These are phyloP conservation scores for Pseudophaeomoniella oleicola DNA, from an alignment of 2,329 filamentous ascomycete genomes.

Conservation along the genomic window DNA sequence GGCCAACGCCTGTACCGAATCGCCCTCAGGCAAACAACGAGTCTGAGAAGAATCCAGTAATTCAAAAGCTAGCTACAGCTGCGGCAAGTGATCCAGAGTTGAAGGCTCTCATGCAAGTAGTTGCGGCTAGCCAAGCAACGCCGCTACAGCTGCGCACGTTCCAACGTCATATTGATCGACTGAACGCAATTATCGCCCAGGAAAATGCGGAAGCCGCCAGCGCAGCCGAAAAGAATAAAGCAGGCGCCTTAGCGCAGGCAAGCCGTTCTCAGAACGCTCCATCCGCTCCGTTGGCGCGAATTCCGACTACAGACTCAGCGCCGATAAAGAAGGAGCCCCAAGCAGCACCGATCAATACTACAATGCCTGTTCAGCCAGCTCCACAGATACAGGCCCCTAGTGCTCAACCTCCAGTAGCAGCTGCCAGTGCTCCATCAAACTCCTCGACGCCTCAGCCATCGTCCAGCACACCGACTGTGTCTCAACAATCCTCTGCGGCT, in stretches of 20 bases:
- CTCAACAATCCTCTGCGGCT: no score
- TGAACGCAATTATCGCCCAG: constrained; percentile 31
- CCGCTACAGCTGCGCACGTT: constrained; percentile 34
- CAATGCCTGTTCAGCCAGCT: background rate
- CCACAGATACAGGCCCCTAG: background rate
- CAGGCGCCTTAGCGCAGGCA: constrained; percentile 3
- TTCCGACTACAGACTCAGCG: constrained; percentile 4
- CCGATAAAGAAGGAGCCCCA: constrained; percentile 17
- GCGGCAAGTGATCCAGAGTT: constrained; percentile 33
- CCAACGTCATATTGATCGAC: constrained; percentile 35
- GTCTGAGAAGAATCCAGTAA: constrained; percentile 27
- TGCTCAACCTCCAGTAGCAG: no score
- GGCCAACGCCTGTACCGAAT: constrained; percentile 12
- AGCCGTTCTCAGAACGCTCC: background rate
- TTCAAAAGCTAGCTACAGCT: constrained; percentile 36
- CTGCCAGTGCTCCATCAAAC: no score
- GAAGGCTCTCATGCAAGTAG: constrained; percentile 35
- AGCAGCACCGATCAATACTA: constrained; percentile 2
- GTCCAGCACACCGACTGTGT: no score
- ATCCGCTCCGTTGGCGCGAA: no score
- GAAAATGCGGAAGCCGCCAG: constrained; percentile 10
- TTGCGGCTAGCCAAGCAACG: constrained; percentile 33
- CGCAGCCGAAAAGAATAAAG: constrained; percentile 6
- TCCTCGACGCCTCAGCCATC: no score
- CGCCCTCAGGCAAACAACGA: background rate